Percentiles rank a stretch among this genome's conserved stretches.
These are phyloP conservation scores for Saxispiralis lemnorum DNA, from an alignment of 495 filamentous ascomycete genomes.

Conservation along the genomic window DNA sequence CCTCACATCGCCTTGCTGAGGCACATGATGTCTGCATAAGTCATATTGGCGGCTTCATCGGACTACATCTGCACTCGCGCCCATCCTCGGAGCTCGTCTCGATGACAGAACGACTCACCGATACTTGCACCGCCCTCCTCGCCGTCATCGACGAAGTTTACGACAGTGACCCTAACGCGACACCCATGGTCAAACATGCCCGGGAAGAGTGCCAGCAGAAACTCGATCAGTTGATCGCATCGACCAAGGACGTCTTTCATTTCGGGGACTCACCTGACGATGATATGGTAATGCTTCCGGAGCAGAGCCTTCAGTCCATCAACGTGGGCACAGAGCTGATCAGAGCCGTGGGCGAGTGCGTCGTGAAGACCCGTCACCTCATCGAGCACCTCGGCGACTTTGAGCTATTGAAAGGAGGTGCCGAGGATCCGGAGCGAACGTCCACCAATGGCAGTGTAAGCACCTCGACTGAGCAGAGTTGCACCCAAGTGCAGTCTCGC, in stretches of 20 bases:
- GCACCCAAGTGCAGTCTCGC: background rate
- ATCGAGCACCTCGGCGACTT: constrained; percentile 90
- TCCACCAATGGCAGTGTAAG: constrained; percentile 22
- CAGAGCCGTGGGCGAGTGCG: constrained; percentile 74
- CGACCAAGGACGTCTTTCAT: constrained; percentile 59
- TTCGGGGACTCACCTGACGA: constrained; percentile 43
- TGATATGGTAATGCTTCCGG: constrained; percentile 58
- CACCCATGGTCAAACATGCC: constrained; percentile 45
- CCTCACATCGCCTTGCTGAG: constrained; percentile 48
- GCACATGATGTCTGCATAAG: constrained; percentile 79
- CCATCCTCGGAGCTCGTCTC: constrained; percentile 65
- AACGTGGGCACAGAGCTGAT: constrained; percentile 78
- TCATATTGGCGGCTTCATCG: constrained; percentile 78
- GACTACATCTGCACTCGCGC: constrained; percentile 63
- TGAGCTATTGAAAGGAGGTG: constrained; percentile 43
- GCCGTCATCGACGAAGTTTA: constrained; percentile 69
- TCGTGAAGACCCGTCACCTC: constrained; percentile 64
- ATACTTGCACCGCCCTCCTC: constrained; percentile 60
- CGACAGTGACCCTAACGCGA: constrained; percentile 51
- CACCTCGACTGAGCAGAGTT: constrained; percentile 21
- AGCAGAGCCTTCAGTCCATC: constrained; percentile 61
- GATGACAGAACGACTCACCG: constrained; percentile 60
- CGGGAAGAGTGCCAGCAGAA: constrained; percentile 63
- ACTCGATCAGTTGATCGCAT: constrained; percentile 60
- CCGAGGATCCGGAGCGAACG: background rate